Evolutionary conservation across 2,329 filamentous ascomycete genomes (phyloP).

Genomic region (Colletotrichum australisinense): DNA sequence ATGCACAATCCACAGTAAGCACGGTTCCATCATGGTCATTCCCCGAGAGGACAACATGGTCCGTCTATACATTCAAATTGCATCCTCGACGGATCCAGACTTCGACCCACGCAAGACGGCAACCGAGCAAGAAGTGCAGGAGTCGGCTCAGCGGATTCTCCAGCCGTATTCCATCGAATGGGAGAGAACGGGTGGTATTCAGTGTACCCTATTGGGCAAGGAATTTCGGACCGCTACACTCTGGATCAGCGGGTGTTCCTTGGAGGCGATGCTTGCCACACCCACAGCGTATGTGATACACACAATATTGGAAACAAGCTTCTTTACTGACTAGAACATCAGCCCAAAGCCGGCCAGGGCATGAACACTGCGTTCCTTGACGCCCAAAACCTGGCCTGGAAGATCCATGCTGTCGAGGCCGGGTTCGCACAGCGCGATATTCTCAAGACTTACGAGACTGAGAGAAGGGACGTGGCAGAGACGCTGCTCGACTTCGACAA

Average conservation of each 20-base stretch:
- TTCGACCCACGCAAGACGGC: conserved; percentile 73
- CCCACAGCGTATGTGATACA: conserved; percentile 70
- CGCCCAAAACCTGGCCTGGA: conserved; percentile 93
- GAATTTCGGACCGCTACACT: conserved; percentile 76
- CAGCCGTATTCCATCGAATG: conserved; percentile 76
- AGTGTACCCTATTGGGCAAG: conserved; percentile 81
- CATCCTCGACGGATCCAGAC: conserved; percentile 69
- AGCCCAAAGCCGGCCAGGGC: conserved; percentile 82
- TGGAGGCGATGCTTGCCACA: conserved; percentile 83
- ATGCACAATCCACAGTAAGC: conserved; percentile 79
- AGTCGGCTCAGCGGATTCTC: conserved; percentile 73
- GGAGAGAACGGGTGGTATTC: conserved; percentile 78
- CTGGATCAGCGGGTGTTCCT: conserved; percentile 78
- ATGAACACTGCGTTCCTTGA: conserved; percentile 87
- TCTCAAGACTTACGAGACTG: conserved; percentile 86
- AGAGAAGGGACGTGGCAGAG: conserved; percentile 87
- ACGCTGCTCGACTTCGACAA: conserved; percentile 88
- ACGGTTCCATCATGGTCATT: conserved; percentile 84
- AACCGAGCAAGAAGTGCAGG: conserved; percentile 72
- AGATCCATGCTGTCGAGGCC: conserved; percentile 89
- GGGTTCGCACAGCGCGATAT: conserved; percentile 82
- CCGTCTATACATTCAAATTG: conserved; percentile 76
- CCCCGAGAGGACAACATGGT: conserved; percentile 73
- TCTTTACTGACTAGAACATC: conserved; percentile 39
- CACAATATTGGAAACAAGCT: background rate